Evolutionary conservation across 257 asterid genomes (phyloP).

Genomic region (Voacanga thouarsii): DNA sequence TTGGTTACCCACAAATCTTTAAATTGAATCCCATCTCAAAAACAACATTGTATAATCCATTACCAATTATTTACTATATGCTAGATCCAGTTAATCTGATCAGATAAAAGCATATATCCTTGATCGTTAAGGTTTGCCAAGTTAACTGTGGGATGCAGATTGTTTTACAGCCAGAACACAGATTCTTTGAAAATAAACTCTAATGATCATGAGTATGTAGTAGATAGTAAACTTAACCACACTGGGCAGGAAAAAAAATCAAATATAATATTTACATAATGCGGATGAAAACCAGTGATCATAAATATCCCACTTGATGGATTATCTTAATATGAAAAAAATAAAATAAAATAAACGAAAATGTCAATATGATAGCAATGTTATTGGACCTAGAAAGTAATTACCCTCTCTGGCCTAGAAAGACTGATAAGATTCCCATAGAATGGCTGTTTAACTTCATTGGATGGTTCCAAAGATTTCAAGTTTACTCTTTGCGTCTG

Average conservation of each 20-base stretch:
- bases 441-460: constrained; percentile 68
- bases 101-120: not conserved
- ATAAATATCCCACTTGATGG: not conserved
- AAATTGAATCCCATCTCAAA: not conserved
- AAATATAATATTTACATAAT: not conserved
- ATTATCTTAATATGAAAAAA: not conserved
- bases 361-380: not conserved
- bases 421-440: constrained; percentile 46
- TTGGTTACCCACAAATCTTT: not conserved
- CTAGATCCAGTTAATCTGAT: too few relatives aligned
- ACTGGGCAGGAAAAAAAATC: not conserved
- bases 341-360: not conserved
- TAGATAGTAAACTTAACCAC: not conserved
- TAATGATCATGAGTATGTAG: not conserved
- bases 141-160: not conserved
- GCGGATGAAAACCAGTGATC: not conserved
- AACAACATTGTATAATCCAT: not conserved
- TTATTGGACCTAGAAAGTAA: constrained; percentile 1
- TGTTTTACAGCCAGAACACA: not conserved
- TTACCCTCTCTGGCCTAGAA: constrained; percentile 57
- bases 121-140: not conserved
- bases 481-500: constrained; percentile 65
- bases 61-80: too few relatives aligned
- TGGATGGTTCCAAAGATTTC: constrained; percentile 74
- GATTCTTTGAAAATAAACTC: not conserved